Evolutionary conservation across 2,329 filamentous ascomycete species (phyloP), one percentile per base, ranked within the genome.

Genomic region (Coniochaeta hoffmannii): DNA sequence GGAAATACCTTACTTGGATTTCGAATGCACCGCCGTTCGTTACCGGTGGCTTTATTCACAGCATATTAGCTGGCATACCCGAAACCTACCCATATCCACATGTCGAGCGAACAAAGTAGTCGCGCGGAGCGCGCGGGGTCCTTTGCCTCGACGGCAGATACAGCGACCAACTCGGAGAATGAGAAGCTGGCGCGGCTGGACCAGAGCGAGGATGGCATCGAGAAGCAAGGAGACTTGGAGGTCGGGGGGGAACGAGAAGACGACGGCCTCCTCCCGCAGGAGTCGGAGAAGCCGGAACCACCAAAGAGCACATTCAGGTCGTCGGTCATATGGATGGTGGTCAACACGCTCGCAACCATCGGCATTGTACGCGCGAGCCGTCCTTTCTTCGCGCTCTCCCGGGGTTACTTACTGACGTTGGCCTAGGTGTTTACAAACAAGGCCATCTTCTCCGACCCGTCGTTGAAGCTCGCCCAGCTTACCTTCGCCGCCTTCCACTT

Each of bases 401-500:
- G 50, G 50, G n/a, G n/a, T n/a, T n/a, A n/a, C n/a, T n/a, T 31
- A 54, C 57, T 63, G 54, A 60, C 54, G 56, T 53, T 49, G 28
- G 35, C 41, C 30, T 55, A 85, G 82, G 82, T 88, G 64, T 87
- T 87, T 66, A 84, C 82, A 41, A 88, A 88, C 72, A 88, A 88
- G 69, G 79, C 78, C 59, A 86, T 88, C 67, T 88, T 88, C 71
- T 80, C 79, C 24, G 80, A 86, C 58, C 78, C 79, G 15, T 78
- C 76, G 14, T 75, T 86, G 64, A 82, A 82, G 64, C 74, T 82
- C 30, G 79, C 76, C 57, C 85, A 88, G 68, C 77, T 87, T 53
- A 79, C 80, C 34, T 88, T 88, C 63, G 85, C 85, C 51, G 75
- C 81, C 54, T 87, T 87, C 69, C 85, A 88, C 70, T 88, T 88